Conservation (phyloP, 331 rosid genomes). For the Prunus yedoensis region DNA sequence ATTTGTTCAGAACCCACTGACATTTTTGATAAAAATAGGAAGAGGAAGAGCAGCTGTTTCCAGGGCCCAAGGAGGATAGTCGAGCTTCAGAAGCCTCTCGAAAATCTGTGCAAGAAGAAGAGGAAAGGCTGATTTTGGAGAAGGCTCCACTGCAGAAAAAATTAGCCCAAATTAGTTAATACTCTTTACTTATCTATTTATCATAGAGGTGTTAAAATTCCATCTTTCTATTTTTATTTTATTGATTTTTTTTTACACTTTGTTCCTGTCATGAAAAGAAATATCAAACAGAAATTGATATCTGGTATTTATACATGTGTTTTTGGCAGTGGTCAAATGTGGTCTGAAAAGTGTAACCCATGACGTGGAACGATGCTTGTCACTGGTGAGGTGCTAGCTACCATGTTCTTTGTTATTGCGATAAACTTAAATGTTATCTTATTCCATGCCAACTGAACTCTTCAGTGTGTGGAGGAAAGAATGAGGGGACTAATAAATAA, state of each 20-base stretch:
- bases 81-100: slow-evolving; percentile 83
- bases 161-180: slow-evolving; percentile 66
- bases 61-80: slow-evolving; percentile 71
- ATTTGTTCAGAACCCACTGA: not conserved
- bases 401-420: slow-evolving; percentile 18
- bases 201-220: slow-evolving; percentile 15
- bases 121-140: slow-evolving; percentile 74
- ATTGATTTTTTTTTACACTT: not conserved
- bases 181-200: slow-evolving; percentile 20
- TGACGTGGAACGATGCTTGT: slow-evolving; percentile 79
- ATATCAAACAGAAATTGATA: slow-evolving; percentile 14
- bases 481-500: slow-evolving; percentile 72
- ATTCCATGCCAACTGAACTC: slow-evolving; percentile 29
- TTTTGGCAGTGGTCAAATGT: slow-evolving; percentile 60
- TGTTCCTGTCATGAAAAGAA: slow-evolving; percentile 10
- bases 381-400: slow-evolving; percentile 64
- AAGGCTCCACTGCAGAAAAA: slow-evolving; percentile 72
- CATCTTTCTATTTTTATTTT: not conserved
- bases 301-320: slow-evolving; percentile 21
- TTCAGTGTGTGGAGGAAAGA: slow-evolving; percentile 90
- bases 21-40: slow-evolving; percentile 45
- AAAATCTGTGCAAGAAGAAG: slow-evolving; percentile 78
- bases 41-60: slow-evolving; percentile 85
- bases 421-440: slow-evolving; percentile 21
- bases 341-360: slow-evolving; percentile 60